Base-by-base conservation (phyloP, 2,329 filamentous ascomycete species). In the Phialophora macrospora region DNA sequence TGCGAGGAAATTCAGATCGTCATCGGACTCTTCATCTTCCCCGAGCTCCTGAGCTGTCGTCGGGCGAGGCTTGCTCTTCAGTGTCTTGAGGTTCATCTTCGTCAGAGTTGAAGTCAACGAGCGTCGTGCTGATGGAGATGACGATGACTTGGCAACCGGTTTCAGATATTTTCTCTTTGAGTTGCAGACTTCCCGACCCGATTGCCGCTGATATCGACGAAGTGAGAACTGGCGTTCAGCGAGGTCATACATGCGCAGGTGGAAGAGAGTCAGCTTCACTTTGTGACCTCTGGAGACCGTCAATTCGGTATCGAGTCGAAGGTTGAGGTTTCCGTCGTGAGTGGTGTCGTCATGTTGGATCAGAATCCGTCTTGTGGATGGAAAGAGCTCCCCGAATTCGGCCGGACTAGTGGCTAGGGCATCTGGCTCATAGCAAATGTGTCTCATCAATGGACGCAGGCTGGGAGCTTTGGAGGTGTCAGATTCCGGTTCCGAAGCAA, bases 271-370 rank as follows among this genome's bases (percentile, higher is more conserved):
- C 73, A 90, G 86, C 72, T 87, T 87, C 68, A 88, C 85, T 69
- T 85, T 85, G 60, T 80, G 79, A 49, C 84, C 82, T 48, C 85
- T 85, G 28, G 84, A 83, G 28, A 81, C 80, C 28, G 81, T 79
- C 54, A 91, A 85, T 68, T 90, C 82, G 5, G 92, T 94, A 75
- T 97, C 93, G 65, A 98, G 84, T 34, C 93, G 89, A 64, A 99
- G 84, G 76, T 98, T 98, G 92, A 97, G 96, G 82, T 97, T 97
- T 41, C 94, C 94, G 76, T 99, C 94, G 3, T 89, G 80, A 0
- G 93, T 95, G 56, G 91, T 87, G 78, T 97, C 92, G 75, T 98
- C 95, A 75, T 98, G 94, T 30, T 90, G 88, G 74, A 99, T 92
- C 41, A 87, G 87, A 60, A 98, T 81, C 63, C 91, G 87, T 75